Evolutionary conservation across 1,284 basidiomycete genomes (phyloP), one percentile per base, ranked within the genome.

Genomic region (Malassezia pachydermatis): DNA sequence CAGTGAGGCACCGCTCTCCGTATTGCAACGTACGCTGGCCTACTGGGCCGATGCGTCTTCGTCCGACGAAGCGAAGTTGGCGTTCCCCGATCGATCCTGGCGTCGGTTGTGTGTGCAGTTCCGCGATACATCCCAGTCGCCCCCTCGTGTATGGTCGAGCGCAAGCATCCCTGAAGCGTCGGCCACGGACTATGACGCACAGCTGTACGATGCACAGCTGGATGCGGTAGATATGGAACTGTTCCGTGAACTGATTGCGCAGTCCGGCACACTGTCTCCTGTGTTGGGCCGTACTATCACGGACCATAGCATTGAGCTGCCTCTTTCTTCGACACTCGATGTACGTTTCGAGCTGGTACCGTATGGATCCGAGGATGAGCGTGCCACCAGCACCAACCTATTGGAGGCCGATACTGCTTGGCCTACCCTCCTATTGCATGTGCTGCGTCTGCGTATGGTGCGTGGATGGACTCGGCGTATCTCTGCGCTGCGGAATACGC

Each of bases 141-240:
- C 32, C 29, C 13, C 8, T 16, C n/a, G 37, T 2, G 46, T 56
- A 7, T 64, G 63, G 60, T 51, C 51, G 2, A 61, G 57, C 23
- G 53, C 57, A 2, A 23, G 39, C 0, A 8, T 22, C 1, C 0
- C 29, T 6, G 13, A 42, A 5, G n/a, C 20, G 25, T 20, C 9
- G 13, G 30, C 30, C 3, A 43, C 48, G 11, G 29, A 51, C 2
- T 33, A 63, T 7, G 62, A 66, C n/a, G 27, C 41, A 11, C 56
- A 62, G 28, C 45, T 66, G 33, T 59, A 58, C 25, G 30, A 44
- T 1, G 64, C 64, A 4, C 60, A 60, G 29, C 24, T 53, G 10
- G 64, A 66, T 39, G 56, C 59, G 1, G 57, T 51, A 13, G 64
- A 66, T 45, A 54, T 51, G 20, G 43, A 65, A 22, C 49, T 60